Base-by-base conservation (phyloP, 2,329 filamentous ascomycete genomes). In the Stagonosporopsis chrysanthemi region DNA sequence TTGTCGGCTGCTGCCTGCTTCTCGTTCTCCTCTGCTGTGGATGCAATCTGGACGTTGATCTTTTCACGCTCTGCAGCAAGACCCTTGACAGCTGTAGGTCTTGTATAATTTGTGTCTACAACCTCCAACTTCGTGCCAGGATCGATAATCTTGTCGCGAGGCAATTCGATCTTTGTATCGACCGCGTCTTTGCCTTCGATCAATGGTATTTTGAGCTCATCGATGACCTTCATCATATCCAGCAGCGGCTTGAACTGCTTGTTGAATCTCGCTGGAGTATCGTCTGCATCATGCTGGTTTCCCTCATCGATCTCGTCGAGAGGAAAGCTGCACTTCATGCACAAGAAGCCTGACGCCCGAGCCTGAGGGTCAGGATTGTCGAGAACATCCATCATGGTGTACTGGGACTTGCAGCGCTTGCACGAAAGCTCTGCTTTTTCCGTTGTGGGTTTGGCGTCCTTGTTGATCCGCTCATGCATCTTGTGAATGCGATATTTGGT, bases 371-470 rank as follows among this genome's bases (percentile, higher is more conserved):
- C 87, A 38, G 88, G 82, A 57, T 85, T 88, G 77, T 96, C 92
- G 49, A 98, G 80, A 1, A 96, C 93, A 65, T 98, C 93, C 77
- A 98, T 87, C 63, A 90, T 86, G 2, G 93, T 96, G 85, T 91
- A 99, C 74, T 96, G 90, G 1, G 90, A 84, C 64, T 88, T 87
- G 80, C 95, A 99, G 54, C 87, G 85, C 29, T 84, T 81, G 77
- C 95, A 99, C 58, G 89, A 88, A 70, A 93, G 96, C 73, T 98
- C 95, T 76, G 97, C 97, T 75, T 92, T 90, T 77, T 98, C 94
- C 53, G 77, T 76, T 9, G 89, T 89, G 0, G 91, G 89, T 17
- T 91, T 88, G 15, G 91, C 90, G 56, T 91, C 88, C 15, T 89
- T 88, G 77, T 97, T 93, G 57, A 98, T 92, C 52, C 90, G 88